A percentile compares a stretch with the other conserved stretches of the same genome.
phyloP scores from a whole-genome alignment of 306 rosid genomes.

The Pyrus bretschneideri region DNA sequence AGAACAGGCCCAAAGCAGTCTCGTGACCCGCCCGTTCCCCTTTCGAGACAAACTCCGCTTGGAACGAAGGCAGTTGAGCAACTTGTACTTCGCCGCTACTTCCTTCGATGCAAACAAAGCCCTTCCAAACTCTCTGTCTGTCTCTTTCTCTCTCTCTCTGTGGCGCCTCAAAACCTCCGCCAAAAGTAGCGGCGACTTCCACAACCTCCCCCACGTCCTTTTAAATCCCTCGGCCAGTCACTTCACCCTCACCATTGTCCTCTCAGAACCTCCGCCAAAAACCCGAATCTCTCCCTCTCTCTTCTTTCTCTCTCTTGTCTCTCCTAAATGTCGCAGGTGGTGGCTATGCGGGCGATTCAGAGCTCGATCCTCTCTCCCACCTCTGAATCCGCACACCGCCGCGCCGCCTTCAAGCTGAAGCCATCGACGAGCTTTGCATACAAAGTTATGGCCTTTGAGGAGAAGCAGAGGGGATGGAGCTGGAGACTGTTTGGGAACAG shows the following conservation, averaged over 20 bases:
- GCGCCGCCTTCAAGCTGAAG: conserved; percentile 37
- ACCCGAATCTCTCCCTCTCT: neutral
- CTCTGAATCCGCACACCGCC: conserved; percentile 38
- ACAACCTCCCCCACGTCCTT: conserved; percentile 17
- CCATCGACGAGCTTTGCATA: conserved; percentile 38
- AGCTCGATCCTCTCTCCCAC: conserved; percentile 37
- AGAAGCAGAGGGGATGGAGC: neutral
- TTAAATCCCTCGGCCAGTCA: neutral
- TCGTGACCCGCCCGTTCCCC: neutral
- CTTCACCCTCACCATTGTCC: neutral
- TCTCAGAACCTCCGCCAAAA: conserved; percentile 42
- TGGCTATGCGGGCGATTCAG: conserved; percentile 62
- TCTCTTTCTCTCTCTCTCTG: too few relatives aligned
- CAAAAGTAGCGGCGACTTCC: conserved; percentile 39
- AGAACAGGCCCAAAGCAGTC: neutral
- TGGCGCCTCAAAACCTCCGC: conserved; percentile 49
- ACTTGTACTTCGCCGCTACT: neutral
- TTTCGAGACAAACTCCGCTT: neutral
- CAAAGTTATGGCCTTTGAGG: conserved; percentile 10
- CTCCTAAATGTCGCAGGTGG: conserved; percentile 64
- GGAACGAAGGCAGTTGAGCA: neutral
- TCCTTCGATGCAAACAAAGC: conserved; percentile 63
- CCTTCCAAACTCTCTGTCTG: neutral
- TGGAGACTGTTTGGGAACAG: neutral
- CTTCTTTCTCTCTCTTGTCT: conserved; percentile 1